Base-by-base conservation (phyloP, 164 flowering plant species). In the Vitis cinerea region DNA sequence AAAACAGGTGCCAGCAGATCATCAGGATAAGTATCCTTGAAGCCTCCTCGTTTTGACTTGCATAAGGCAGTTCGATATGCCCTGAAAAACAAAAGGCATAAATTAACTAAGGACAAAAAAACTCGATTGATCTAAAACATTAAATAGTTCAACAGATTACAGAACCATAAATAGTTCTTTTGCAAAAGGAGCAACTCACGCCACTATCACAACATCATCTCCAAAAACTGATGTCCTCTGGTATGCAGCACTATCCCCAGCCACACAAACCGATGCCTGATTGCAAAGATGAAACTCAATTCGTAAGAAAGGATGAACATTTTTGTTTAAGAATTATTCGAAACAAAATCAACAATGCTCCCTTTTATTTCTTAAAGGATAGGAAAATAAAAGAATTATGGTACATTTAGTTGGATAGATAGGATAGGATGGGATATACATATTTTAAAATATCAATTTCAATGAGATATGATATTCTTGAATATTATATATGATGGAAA, bases 121-220 rank as follows among this genome's bases (percentile, higher is more conserved):
- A 52, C 5, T 2, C 3, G 3, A 3, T 37, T 37, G 44, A 37
- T 37, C 19, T 15, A 65, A 61, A 10, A 44, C 62, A 31, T 13
- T 15, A 48, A 27, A 10, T 14, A 14, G 3, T 48, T 16, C 58
- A 55, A 50, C 17, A 54, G 2, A 14, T 17, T 11, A 58, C 30
- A 11, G 44, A 47, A 17, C 23, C 4, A 59, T 12, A 52, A 10
- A 47, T 14, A 29, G 60, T 52, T 3, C 17, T 57, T 51, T 37
- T 16, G 16, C 17, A 19, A 48, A 58, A 15, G 47, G 10, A 59
- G 29, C 2, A 67, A 87, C 97, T 87, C 83, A 96, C 98, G 97
- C 99, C 16, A 95, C 97, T 37, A 91, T 86, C 13, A 93, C 98
- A 8, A 96, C 87, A 82, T 96, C 99, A 74, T 96, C 97, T 6